These are phyloP conservation scores for Phytophthora ohioensis DNA, from an alignment of 352 stramenopile species.

Conservation along the genomic window DNA sequence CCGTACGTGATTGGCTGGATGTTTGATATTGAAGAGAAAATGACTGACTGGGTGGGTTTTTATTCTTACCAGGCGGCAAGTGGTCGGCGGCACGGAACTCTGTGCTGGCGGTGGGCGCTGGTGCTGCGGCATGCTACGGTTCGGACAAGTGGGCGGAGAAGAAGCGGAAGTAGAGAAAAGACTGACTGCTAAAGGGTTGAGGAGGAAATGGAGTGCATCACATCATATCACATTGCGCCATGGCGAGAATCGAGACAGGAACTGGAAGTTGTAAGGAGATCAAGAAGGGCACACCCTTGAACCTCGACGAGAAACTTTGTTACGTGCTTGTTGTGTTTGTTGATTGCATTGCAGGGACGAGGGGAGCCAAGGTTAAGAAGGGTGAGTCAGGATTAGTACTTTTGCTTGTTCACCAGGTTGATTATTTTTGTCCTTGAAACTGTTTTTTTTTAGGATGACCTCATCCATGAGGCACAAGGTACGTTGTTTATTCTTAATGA, in stretches of 20 bases:
- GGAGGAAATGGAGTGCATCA: slow-evolving; percentile 19
- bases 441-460: slow-evolving; percentile 8
- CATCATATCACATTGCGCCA: slow-evolving; percentile 29
- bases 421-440: slow-evolving; percentile 25
- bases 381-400: not conserved
- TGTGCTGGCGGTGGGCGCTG: slow-evolving; percentile 64
- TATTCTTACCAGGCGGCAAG: slow-evolving; percentile 62
- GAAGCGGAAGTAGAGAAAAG: slow-evolving; percentile 46
- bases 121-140: slow-evolving; percentile 65
- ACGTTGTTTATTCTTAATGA: slow-evolving; percentile 31
- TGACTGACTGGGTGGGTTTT: slow-evolving; percentile 1
- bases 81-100: slow-evolving; percentile 67
- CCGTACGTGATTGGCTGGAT: slow-evolving; percentile 50
- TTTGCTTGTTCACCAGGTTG: no score
- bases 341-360: not conserved
- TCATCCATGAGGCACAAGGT: not conserved
- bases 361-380: not conserved
- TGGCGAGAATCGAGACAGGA: slow-evolving; percentile 13
- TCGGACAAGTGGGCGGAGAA: slow-evolving; percentile 69
- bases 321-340: slow-evolving; percentile 5
- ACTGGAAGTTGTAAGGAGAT: slow-evolving; percentile 37
- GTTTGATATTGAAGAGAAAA: not conserved
- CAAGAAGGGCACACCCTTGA: slow-evolving; percentile 26
- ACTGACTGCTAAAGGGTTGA: not conserved
- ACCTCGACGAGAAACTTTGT: slow-evolving; percentile 5